Evolutionary conservation across 306 rosid genomes (phyloP).

Genomic region (Carpinus fangiana): DNA sequence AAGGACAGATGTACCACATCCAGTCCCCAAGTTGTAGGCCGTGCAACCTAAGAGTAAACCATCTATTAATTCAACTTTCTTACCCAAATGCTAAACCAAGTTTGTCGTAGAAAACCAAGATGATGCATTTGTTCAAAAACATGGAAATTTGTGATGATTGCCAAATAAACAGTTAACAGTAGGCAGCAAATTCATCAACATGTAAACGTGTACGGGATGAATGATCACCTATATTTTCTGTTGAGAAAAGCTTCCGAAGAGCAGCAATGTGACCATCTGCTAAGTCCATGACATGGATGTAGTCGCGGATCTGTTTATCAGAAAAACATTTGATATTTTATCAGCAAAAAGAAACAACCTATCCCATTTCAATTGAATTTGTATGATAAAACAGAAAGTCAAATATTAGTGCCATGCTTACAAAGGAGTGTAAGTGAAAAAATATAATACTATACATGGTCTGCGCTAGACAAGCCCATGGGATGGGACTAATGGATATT

Average conservation of each 20-base stretch:
- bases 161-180: background rate
- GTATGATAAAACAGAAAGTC: background rate
- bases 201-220: background rate
- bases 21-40: conserved; percentile 91
- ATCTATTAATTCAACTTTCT: conserved; percentile 19
- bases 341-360: background rate
- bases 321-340: background rate
- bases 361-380: background rate
- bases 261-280: conserved; percentile 99
- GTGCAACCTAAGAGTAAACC: conserved; percentile 65
- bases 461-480: background rate
- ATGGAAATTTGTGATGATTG: conserved; percentile 21
- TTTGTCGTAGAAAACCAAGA: conserved; percentile 1
- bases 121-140: background rate
- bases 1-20: conserved; percentile 84
- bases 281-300: conserved; percentile 96
- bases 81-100: conserved; percentile 3
- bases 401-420: background rate
- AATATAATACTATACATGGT: background rate
- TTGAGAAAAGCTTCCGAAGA: conserved; percentile 65
- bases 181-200: background rate
- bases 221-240: conserved; percentile 60
- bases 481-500: background rate
- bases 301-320: conserved; percentile 76
- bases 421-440: background rate